Base-by-base conservation (phyloP, 2,329 filamentous ascomycete species). In the Alternaria arborescens region DNA sequence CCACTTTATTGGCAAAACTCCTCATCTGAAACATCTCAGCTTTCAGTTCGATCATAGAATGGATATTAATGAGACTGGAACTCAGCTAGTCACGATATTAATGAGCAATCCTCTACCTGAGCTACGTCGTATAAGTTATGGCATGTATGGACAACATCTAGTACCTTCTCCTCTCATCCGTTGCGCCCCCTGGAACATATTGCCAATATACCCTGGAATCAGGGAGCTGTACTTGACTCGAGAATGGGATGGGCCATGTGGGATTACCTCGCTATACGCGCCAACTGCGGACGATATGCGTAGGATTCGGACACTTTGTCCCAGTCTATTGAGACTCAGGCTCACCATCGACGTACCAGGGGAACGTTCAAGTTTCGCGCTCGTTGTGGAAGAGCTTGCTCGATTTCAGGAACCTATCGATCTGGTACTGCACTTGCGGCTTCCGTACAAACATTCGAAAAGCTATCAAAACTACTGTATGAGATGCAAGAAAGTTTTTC, bases 381-480 rank as follows among this genome's bases (percentile, higher is more conserved):
- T 34, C 22, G 14, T 58, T 8, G 11, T 58, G 8, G 24, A 47
- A 24, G 55, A 58, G 30, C 26, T 58, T 8, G 41, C 55, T 16
- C 55, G 16, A 10, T 58, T 58, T 24, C 24, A 44, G 12, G 18
- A 42, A 32, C 28, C 48, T 6, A 44, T 53, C 10, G 40, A 41
- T 5, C 40, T 58, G 16, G 11, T 28, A 22, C 20, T 58, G 18
- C 32, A 53, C 20, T 14, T 58, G n/a, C 55, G 52, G 22, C 18
- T 53, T 11, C 18, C 22, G 16, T 22, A 26, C 50, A 18, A 41
- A 24, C 26, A 52, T 34, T 38, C 40, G n/a, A 46, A 46, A 14
- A 26, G 3, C 43, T 46, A 46, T 26, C 12, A 14, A 8, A 18
- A 46, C 11, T 46, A 18, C 30, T 42, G 50, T n/a, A n/a, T 28